Percentiles rank a stretch among this genome's conserved stretches.
Evolutionary conservation across 345 rosid genomes (phyloP).

Genomic region (Isatis tinctoria): DNA sequence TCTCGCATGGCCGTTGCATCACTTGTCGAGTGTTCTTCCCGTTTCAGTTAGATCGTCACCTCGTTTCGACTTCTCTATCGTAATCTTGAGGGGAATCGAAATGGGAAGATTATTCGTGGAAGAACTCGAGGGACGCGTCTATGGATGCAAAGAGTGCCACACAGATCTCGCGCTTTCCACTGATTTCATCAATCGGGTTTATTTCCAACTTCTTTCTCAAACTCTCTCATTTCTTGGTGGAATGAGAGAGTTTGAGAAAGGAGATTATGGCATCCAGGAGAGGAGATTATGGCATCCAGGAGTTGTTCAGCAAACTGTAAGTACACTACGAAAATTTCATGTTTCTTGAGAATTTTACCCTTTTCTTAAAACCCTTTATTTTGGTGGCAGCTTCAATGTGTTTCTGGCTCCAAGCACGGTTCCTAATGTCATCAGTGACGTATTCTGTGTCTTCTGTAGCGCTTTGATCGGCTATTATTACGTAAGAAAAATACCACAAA

Average conservation of each 20-base stretch:
- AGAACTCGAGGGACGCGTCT: neutral
- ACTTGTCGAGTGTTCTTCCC: neutral
- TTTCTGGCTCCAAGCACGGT: neutral
- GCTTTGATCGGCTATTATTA: neutral
- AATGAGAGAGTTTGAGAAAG: no score
- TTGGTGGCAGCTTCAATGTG: neutral
- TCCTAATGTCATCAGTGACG: no score
- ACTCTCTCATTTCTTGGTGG: no score
- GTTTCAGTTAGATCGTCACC: no score
- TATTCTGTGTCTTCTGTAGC: no score
- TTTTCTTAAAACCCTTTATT: neutral
- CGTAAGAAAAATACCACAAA: neutral
- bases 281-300: neutral
- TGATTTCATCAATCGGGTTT: neutral
- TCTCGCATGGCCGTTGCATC: no score
- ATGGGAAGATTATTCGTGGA: neutral
- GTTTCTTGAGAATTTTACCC: neutral
- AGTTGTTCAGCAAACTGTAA: neutral
- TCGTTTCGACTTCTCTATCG: neutral
- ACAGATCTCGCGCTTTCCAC: neutral
- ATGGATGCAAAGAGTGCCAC: neutral
- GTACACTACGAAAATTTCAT: no score
- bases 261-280: neutral
- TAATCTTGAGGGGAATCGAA: neutral
- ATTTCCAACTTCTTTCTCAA: no score